phyloP scores from a whole-genome alignment of 805 yeast species.

The Tetrapisispora iriomotensis region DNA sequence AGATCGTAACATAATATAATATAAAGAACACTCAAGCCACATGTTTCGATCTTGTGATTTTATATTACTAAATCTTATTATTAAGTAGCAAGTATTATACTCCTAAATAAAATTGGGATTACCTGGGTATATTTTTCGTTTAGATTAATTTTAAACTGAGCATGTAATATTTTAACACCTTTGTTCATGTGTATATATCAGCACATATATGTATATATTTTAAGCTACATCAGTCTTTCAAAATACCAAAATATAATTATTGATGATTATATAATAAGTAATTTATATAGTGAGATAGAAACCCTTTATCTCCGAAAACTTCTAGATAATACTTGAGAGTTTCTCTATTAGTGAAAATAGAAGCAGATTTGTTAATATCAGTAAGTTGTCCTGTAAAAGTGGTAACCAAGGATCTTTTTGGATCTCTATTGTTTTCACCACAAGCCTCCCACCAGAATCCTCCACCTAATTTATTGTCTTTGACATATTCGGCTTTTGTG shows the following conservation, averaged over 20 bases:
- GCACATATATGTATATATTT: no score
- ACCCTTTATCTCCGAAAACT: constrained; percentile 13
- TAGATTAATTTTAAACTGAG: no score
- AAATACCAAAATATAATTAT: not conserved
- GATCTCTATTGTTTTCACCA: constrained; percentile 45
- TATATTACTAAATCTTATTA: no score
- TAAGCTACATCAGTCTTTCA: no score
- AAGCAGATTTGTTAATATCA: constrained; percentile 7
- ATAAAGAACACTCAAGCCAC: not conserved
- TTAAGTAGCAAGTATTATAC: no score
- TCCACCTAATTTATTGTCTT: constrained; percentile 50
- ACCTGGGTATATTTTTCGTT: no score
- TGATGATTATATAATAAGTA: not conserved
- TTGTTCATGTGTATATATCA: no score
- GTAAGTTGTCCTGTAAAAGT: constrained; percentile 33
- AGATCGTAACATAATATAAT: not conserved
- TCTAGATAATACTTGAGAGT: constrained; percentile 13
- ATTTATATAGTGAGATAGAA: constrained; percentile 6
- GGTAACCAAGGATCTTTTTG: constrained; percentile 34
- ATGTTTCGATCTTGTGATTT: no score
- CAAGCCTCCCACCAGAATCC: constrained; percentile 95
- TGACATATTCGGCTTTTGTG: constrained; percentile 52
- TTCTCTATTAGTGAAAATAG: constrained; percentile 11
- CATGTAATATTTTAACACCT: no score
- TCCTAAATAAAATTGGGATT: no score